phyloP scores from a whole-genome alignment of 148 eudicot genomes.

The Heliamphora exappendiculata region DNA sequence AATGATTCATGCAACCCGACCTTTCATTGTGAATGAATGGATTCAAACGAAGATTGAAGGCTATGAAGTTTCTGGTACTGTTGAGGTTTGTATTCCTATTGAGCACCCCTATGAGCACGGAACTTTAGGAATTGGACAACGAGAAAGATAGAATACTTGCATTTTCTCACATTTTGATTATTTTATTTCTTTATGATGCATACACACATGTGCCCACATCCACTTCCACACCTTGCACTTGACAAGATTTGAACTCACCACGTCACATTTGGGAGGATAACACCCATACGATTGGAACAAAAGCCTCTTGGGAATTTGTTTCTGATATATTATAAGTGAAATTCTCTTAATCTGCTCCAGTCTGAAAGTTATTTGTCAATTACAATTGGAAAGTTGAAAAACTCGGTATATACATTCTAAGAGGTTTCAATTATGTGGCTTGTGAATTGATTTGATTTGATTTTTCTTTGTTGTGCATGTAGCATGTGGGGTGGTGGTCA shows the following conservation, averaged over 20 bases:
- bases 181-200: slow-evolving; percentile 3
- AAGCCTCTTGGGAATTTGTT: too few species aligned
- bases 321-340: neutral
- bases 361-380: neutral
- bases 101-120: neutral
- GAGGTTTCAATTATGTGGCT: neutral
- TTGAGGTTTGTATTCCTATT: slow-evolving; percentile 66
- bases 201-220: too few species aligned
- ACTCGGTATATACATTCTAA: neutral
- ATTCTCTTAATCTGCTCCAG: neutral
- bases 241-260: too few species aligned
- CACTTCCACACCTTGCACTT: too few species aligned
- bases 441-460: neutral
- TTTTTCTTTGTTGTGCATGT: slow-evolving; percentile 14
- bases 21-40: slow-evolving; percentile 82
- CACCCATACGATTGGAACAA: too few species aligned
- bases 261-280: too few species aligned
- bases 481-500: slow-evolving; percentile 99
- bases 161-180: neutral
- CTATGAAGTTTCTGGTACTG: slow-evolving; percentile 90
- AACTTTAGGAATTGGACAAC: neutral
- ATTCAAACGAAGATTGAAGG: slow-evolving; percentile 89
- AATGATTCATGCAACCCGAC: slow-evolving; percentile 93
- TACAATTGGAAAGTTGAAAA: neutral
- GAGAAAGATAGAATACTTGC: neutral